phyloP scores from a whole-genome alignment of 148 eudicot species.

The Amaranthus palmeri region DNA sequence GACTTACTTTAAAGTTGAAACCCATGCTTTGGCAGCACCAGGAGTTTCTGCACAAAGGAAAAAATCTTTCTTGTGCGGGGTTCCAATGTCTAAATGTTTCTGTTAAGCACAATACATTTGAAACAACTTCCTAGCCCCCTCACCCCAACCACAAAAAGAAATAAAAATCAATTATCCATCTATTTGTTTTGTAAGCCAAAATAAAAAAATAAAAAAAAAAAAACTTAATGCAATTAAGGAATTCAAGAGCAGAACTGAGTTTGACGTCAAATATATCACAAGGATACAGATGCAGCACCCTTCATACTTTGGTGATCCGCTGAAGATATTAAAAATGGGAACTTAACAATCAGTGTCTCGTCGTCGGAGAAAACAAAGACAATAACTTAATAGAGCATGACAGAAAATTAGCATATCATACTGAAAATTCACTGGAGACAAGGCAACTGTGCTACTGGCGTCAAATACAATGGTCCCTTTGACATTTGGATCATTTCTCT shows the following conservation, averaged over 20 bases:
- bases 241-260: neutral
- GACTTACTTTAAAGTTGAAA: slow-evolving; percentile 89
- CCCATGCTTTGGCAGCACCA: slow-evolving; percentile 97
- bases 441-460: slow-evolving; percentile 77
- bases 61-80: slow-evolving; percentile 94
- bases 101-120: slow-evolving; percentile 39
- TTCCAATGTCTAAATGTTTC: slow-evolving; percentile 69
- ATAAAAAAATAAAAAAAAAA: too few relatives aligned
- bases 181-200: neutral
- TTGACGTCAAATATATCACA: slow-evolving; percentile 5
- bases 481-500: slow-evolving; percentile 87
- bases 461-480: slow-evolving; percentile 85
- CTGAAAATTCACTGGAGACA: slow-evolving; percentile 98
- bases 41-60: slow-evolving; percentile 99
- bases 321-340: slow-evolving; percentile 33
- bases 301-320: slow-evolving; percentile 93
- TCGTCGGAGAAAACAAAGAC: slow-evolving; percentile 13
- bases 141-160: neutral
- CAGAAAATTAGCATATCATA: slow-evolving; percentile 36
- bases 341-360: slow-evolving; percentile 24
- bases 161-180: neutral
- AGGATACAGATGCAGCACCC: slow-evolving; percentile 99
- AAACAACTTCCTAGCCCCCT: neutral
- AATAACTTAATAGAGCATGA: slow-evolving; percentile 9
- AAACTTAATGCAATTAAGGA: neutral